These are phyloP conservation scores for Botrytis elliptica DNA, from an alignment of 2,329 filamentous ascomycete genomes.

Conservation along the genomic window DNA sequence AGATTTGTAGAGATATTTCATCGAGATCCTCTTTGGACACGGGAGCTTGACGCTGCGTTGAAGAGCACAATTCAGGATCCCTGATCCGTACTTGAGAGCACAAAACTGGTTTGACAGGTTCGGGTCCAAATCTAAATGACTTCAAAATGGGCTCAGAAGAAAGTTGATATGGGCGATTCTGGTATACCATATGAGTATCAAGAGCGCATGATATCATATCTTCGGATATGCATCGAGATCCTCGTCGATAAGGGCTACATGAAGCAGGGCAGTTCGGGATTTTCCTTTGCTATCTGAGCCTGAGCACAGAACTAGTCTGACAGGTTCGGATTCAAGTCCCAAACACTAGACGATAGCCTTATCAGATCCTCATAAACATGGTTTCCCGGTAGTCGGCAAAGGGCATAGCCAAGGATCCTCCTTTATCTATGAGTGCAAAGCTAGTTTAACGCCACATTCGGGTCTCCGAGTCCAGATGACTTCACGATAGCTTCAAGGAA, in stretches of 20 bases:
- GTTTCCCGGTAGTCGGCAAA: not conserved
- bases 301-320: not conserved
- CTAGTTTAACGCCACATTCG: not conserved
- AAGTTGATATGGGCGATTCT: not conserved
- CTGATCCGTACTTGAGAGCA: not conserved
- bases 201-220: not conserved
- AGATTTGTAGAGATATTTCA: not conserved
- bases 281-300: not conserved
- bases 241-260: not conserved
- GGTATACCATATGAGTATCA: not conserved
- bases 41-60: not conserved
- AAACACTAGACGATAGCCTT: not conserved
- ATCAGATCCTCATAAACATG: not conserved
- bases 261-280: not conserved
- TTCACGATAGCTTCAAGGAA: constrained; percentile 1
- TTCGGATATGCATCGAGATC: not conserved
- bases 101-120: not conserved
- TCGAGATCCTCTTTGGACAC: not conserved
- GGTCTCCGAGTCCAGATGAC: not conserved
- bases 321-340: not conserved
- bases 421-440: not conserved
- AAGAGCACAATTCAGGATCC: not conserved
- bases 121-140: not conserved
- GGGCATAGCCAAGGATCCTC: not conserved
- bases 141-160: not conserved